A percentile compares a stretch with the other conserved stretches of the same genome.
Conservation (phyloP, 805 yeast species). For the Saccharomycopsis guyanensis region DNA sequence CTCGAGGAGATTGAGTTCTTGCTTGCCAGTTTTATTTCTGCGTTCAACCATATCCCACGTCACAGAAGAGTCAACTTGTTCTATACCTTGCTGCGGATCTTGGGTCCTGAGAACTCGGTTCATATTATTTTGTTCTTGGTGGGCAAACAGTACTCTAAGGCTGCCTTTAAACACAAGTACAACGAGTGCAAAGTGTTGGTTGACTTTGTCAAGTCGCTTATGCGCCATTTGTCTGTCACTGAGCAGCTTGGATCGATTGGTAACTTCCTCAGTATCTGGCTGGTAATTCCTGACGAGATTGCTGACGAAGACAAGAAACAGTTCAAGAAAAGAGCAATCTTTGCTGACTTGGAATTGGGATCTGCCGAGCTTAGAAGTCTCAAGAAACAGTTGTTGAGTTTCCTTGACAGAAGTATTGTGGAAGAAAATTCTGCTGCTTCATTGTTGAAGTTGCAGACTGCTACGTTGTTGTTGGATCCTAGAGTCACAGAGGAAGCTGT, state of each 20-base stretch:
- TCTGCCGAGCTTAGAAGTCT: slow-evolving; percentile 43
- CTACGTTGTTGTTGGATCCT: slow-evolving; percentile 40
- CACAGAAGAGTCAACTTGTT: slow-evolving; percentile 88
- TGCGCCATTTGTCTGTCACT: slow-evolving; percentile 56
- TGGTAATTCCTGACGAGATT: slow-evolving; percentile 29
- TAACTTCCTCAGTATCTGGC: slow-evolving; percentile 43
- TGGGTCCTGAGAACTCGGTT: slow-evolving; percentile 60
- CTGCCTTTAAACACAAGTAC: slow-evolving; percentile 45
- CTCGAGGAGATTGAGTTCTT: slow-evolving; percentile 73
- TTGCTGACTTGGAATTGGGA: slow-evolving; percentile 44
- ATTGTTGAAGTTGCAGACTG: slow-evolving; percentile 47
- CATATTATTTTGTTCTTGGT: slow-evolving; percentile 69
- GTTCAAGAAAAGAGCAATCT: slow-evolving; percentile 45
- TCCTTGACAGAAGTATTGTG: slow-evolving; percentile 42
- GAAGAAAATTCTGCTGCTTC: slow-evolving; percentile 30
- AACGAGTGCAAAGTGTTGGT: slow-evolving; percentile 60
- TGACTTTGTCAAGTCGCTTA: slow-evolving; percentile 66
- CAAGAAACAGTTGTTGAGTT: slow-evolving; percentile 47
- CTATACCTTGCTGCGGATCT: slow-evolving; percentile 65
- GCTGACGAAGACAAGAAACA: slow-evolving; percentile 27
- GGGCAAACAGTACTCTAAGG: slow-evolving; percentile 66
- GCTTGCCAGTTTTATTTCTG: slow-evolving; percentile 84
- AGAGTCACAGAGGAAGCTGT: slow-evolving; percentile 20
- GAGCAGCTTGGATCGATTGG: slow-evolving; percentile 57
- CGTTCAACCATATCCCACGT: slow-evolving; percentile 91